phyloP scores from a whole-genome alignment of 805 yeast species.

The Nakazawaea wickerhamii region DNA sequence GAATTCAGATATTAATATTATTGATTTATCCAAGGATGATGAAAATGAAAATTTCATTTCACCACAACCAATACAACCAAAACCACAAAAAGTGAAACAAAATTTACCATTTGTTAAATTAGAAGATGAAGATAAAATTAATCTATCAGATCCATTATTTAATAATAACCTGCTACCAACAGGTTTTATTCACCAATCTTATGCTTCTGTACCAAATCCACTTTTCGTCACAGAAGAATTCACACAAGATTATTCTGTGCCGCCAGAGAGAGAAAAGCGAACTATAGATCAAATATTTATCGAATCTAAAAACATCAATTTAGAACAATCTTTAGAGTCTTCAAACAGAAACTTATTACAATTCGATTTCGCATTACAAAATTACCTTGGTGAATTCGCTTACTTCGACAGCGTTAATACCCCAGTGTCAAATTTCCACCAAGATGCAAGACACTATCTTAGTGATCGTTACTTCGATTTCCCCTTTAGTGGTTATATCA shows the following conservation, averaged over 20 bases:
- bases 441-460: conserved; percentile 10
- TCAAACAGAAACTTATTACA: not conserved
- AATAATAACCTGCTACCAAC: not conserved
- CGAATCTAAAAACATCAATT: not conserved
- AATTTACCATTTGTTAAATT: not conserved
- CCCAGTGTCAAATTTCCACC: conserved; percentile 15
- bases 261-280: not conserved
- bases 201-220: conserved; percentile 7
- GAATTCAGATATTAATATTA: conserved; percentile 5
- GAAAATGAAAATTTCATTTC: not conserved
- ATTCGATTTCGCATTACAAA: conserved; percentile 7
- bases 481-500: conserved; percentile 15
- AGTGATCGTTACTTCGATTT: conserved; percentile 12
- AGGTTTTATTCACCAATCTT: conserved; percentile 5
- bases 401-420: conserved; percentile 9
- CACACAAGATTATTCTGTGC: conserved; percentile 4
- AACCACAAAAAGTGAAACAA: too few species aligned
- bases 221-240: conserved; percentile 9
- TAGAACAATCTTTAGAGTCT: not conserved
- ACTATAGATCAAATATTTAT: not conserved
- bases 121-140: not conserved
- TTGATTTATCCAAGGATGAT: conserved; percentile 12
- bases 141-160: not conserved
- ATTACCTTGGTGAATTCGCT: conserved; percentile 7
- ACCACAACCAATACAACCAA: not conserved